Conservation (phyloP, 495 filamentous ascomycete genomes). For the Cercophora newfieldiana region DNA sequence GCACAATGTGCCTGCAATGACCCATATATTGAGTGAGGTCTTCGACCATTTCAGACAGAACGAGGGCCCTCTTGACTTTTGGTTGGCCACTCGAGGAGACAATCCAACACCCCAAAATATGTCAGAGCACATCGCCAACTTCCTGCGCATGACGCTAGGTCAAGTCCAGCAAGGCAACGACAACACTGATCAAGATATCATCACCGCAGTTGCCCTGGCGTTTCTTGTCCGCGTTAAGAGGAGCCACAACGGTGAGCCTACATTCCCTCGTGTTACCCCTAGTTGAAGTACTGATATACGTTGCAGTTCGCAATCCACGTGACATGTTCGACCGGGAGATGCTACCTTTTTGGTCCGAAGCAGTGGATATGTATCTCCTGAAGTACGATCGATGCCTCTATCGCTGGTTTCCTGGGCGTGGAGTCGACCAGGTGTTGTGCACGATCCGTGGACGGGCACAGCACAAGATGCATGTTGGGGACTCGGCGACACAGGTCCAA, state of each 20-base stretch:
- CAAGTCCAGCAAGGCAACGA: neutral
- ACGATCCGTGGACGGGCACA: neutral
- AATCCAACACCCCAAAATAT: slow-evolving; percentile 10
- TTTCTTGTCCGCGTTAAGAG: neutral
- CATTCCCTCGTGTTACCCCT: neutral
- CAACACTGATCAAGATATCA: neutral
- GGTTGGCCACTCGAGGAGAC: neutral
- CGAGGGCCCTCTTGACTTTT: slow-evolving; percentile 5
- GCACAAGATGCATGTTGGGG: neutral
- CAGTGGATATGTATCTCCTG: neutral
- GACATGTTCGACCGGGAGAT: slow-evolving; percentile 4
- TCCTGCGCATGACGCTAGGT: slow-evolving; percentile 11
- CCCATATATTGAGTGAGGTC: neutral
- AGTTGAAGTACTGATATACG: neutral
- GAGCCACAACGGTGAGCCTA: neutral
- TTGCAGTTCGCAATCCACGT: neutral
- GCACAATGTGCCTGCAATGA: slow-evolving; percentile 4
- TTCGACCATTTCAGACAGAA: slow-evolving; percentile 5
- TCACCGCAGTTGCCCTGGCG: neutral
- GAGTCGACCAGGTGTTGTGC: neutral
- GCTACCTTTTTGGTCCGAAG: neutral
- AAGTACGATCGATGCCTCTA: slow-evolving; percentile 3
- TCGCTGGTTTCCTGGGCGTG: neutral
- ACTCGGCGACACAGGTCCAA: neutral
- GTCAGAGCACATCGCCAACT: slow-evolving; percentile 10